A percentile compares a stretch with the other conserved stretches of the same genome.
These are phyloP conservation scores for Escovopsis sp. DNA, from an alignment of 2,329 filamentous ascomycete species.

Conservation along the genomic window DNA sequence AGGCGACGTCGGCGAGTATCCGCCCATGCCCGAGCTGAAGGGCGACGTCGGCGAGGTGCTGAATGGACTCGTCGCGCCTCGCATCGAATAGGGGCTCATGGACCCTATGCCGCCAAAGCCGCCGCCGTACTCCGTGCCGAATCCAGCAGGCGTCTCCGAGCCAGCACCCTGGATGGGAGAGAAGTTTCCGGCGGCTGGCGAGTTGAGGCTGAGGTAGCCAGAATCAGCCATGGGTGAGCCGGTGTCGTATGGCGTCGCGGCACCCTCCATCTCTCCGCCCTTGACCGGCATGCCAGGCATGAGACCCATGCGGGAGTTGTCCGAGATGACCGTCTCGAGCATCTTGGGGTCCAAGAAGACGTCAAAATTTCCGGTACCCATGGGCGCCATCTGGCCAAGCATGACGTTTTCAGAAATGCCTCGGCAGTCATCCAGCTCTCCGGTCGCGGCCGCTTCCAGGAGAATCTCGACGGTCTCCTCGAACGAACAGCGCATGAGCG, in stretches of 20 bases:
- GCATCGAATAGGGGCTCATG: constrained; percentile 50
- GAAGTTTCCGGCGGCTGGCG: constrained; percentile 51
- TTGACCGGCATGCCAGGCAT: constrained; percentile 69
- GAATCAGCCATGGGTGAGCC: constrained; percentile 65
- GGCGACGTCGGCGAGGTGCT: constrained; percentile 54
- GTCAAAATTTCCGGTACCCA: constrained; percentile 94
- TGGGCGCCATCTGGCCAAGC: constrained; percentile 89
- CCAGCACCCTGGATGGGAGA: constrained; percentile 65
- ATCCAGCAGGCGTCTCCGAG: constrained; percentile 55
- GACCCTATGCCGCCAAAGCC: constrained; percentile 34
- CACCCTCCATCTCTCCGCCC: constrained; percentile 61
- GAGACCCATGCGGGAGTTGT: constrained; percentile 74
- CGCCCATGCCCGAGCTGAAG: constrained; percentile 39
- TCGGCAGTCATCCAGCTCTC: constrained; percentile 92
- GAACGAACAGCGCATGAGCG: constrained; percentile 97
- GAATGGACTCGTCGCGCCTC: constrained; percentile 59
- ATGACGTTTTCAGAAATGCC: constrained; percentile 99
- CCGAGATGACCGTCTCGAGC: constrained; percentile 86
- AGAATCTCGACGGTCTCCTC: constrained; percentile 98
- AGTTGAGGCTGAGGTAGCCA: constrained; percentile 48
- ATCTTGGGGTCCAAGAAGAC: constrained; percentile 87
- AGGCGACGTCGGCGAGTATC: constrained; percentile 67
- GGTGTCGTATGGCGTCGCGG: constrained; percentile 87
- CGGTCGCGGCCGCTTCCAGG: constrained; percentile 83
- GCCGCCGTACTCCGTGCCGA: constrained; percentile 45